These are phyloP conservation scores for Globisporangium yorkense DNA, from an alignment of 352 stramenopile genomes.

Conservation along the genomic window DNA sequence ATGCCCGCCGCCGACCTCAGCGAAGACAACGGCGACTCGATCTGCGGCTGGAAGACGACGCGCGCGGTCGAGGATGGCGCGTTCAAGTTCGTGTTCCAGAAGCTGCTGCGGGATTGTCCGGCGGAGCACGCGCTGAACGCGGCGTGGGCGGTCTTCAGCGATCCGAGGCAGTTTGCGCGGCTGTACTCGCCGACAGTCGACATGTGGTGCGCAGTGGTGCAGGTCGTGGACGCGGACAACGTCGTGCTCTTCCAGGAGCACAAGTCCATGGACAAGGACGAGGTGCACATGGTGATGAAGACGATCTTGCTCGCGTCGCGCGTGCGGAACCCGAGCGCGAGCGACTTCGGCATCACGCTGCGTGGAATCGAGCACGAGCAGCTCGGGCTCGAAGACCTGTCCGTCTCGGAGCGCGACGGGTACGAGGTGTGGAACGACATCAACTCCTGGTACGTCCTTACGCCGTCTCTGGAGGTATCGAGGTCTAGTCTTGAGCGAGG, in stretches of 20 bases:
- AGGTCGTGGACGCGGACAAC: constrained; percentile 13
- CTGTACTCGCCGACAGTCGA: constrained; percentile 12
- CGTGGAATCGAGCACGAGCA: constrained; percentile 10
- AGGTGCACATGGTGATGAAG: constrained; percentile 15
- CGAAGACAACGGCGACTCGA: neutral
- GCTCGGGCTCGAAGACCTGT: constrained; percentile 14
- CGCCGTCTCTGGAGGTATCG: too few relatives aligned
- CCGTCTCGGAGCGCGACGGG: constrained; percentile 5
- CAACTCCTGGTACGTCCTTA: constrained; percentile 10
- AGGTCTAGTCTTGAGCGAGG: too few relatives aligned
- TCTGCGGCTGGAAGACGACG: constrained; percentile 13
- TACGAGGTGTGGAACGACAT: constrained; percentile 19
- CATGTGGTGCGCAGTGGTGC: constrained; percentile 14
- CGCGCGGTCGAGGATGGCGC: constrained; percentile 11
- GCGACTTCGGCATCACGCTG: constrained; percentile 8
- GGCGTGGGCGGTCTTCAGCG: constrained; percentile 9
- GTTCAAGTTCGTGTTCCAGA: constrained; percentile 17
- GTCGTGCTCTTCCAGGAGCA: constrained; percentile 18
- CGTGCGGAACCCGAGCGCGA: neutral
- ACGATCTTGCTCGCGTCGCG: constrained; percentile 12
- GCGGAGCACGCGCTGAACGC: constrained; percentile 3
- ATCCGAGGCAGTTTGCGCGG: constrained; percentile 10
- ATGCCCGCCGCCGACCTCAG: neutral
- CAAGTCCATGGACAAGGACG: constrained; percentile 11
- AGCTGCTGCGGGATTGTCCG: constrained; percentile 5